phyloP scores from a whole-genome alignment of 148 eudicot genomes.

The Hydrangea macrophylla region DNA sequence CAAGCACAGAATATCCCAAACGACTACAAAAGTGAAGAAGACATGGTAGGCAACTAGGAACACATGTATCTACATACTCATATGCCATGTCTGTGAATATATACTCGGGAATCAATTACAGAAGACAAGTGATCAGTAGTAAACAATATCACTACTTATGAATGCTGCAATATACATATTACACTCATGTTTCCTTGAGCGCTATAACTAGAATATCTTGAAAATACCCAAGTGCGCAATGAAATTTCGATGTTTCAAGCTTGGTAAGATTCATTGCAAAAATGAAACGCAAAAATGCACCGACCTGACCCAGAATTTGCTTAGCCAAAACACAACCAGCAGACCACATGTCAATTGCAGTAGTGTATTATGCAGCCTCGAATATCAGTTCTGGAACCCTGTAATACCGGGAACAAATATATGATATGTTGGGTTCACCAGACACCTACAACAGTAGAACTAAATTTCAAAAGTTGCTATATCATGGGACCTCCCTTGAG shows the following conservation, averaged over 20 bases:
- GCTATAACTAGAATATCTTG: no score
- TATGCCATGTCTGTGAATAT: not conserved
- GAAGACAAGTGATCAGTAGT: not conserved
- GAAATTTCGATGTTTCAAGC: not conserved
- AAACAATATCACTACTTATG: no score
- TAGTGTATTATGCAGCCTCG: constrained; percentile 89
- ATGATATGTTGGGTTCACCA: constrained; percentile 87
- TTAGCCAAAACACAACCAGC: constrained; percentile 91
- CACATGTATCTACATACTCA: not conserved
- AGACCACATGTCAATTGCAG: constrained; percentile 94
- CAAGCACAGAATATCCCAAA: not conserved
- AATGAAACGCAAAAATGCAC: constrained; percentile 5
- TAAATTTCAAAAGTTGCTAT: constrained; percentile 13
- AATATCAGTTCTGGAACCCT: constrained; percentile 90
- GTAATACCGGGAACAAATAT: constrained; percentile 87
- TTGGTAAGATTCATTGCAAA: not conserved
- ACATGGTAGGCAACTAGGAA: constrained; percentile 11
- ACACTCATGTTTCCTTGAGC: no score
- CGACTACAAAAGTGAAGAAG: no score
- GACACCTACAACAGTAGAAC: constrained; percentile 47
- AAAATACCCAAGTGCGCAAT: not conserved
- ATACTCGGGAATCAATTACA: not conserved
- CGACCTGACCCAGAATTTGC: constrained; percentile 75
- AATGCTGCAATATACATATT: no score
- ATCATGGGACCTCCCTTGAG: not conserved